phyloP scores from a whole-genome alignment of 2,329 filamentous ascomycete species.

The Sporothrix schenckii region DNA sequence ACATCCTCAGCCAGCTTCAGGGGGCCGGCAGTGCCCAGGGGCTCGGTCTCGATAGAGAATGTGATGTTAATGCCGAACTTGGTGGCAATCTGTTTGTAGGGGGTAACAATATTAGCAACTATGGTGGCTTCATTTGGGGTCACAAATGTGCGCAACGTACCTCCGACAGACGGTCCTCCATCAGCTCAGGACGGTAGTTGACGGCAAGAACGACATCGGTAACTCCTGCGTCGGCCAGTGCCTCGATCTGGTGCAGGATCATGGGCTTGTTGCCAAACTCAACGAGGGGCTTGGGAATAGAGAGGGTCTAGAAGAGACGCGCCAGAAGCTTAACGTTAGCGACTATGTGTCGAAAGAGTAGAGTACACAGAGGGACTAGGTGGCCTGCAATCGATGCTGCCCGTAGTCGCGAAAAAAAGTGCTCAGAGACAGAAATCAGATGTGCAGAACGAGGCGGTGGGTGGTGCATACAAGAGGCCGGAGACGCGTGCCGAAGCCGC shows the following conservation, averaged over 20 bases:
- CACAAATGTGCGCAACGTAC: slow-evolving; percentile 53
- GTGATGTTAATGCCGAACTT: slow-evolving; percentile 93
- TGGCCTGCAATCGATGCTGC: background rate
- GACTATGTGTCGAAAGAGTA: background rate
- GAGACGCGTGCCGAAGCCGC: slow-evolving; percentile 97
- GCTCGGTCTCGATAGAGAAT: slow-evolving; percentile 95
- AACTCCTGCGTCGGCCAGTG: slow-evolving; percentile 87
- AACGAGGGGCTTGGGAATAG: slow-evolving; percentile 94
- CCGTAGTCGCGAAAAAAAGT: background rate
- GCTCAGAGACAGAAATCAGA: background rate
- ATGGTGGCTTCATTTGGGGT: background rate
- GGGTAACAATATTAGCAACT: background rate
- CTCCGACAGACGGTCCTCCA: slow-evolving; percentile 91
- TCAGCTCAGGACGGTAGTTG: slow-evolving; percentile 97
- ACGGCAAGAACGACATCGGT: slow-evolving; percentile 97
- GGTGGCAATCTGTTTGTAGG: slow-evolving; percentile 72
- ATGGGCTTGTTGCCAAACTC: slow-evolving; percentile 99
- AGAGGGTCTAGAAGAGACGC: slow-evolving; percentile 70
- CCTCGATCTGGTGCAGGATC: slow-evolving; percentile 98
- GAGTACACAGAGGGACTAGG: background rate
- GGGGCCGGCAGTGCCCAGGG: slow-evolving; percentile 90
- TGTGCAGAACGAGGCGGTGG: background rate
- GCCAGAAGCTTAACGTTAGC: slow-evolving; percentile 27
- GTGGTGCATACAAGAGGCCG: slow-evolving; percentile 79
- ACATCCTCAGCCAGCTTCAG: slow-evolving; percentile 93